Evolutionary conservation across 2,329 filamentous ascomycete species (phyloP).

Genomic region (Pseudogymnoascus sp.): DNA sequence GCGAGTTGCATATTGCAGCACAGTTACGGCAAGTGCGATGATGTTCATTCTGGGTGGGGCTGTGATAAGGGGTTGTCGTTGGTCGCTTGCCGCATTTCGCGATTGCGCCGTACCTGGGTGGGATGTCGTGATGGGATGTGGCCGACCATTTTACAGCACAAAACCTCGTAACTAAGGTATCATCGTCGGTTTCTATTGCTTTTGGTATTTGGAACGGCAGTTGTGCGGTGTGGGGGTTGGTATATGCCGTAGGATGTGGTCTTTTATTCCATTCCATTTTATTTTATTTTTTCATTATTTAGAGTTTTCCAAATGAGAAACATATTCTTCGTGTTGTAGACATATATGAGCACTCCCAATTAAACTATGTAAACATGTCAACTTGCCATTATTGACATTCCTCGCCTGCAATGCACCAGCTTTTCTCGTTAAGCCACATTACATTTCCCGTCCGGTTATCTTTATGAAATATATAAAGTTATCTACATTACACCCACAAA

Average conservation of each 20-base stretch:
- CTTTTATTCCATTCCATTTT: neutral
- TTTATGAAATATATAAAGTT: neutral
- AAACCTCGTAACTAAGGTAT: neutral
- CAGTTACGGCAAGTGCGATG: neutral
- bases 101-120: slow-evolving; percentile 2
- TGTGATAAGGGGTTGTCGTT: neutral
- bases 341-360: neutral
- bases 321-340: too few species aligned
- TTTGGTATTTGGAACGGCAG: neutral
- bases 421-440: neutral
- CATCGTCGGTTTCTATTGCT: neutral
- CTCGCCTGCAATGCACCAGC: too few species aligned
- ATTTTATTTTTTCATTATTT: neutral
- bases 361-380: neutral
- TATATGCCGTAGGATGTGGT: neutral
- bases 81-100: neutral
- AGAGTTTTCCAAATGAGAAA: neutral
- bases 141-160: neutral
- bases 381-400: neutral
- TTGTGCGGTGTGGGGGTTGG: neutral
- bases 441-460: neutral
- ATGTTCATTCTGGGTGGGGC: slow-evolving; percentile 3
- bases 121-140: slow-evolving; percentile 1
- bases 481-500: neutral
- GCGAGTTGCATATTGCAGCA: neutral